Evolutionary conservation across 805 yeast species (phyloP), one percentile per base, ranked within the genome.

Genomic region (Saccharomycopsis sp.): DNA sequence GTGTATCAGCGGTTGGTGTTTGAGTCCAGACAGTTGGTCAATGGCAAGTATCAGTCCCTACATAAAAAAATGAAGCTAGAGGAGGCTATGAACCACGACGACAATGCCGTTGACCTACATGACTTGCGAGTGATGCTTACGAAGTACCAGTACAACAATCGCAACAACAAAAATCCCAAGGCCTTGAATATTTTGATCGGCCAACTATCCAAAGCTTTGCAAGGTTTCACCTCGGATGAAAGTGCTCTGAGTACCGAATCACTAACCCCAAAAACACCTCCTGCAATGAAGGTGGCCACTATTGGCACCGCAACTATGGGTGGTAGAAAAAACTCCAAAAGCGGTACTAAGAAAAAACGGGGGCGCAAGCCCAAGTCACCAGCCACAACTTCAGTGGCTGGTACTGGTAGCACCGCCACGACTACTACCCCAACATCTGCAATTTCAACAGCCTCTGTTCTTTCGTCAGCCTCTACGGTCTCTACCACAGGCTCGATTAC

Each of bases 181-280:
- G 37, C 37, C 12, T 29, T 29, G 37, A 12, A 29, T 29, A 12
- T 7, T 12, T 29, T 29, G 37, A 29, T 29, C 12, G 12, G 12
- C 37, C 37, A 7, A 12, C 37, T 29, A 29, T 29, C 37, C 5
- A 29, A 12, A 29, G 12, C 12, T 7, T 29, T 29, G 12, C 37
- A 7, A 12, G 37, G 37, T 12, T 29, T 12, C 12, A 29, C 37
- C 12, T 5, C 12, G 5, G 37, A 29, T 29, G 37, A 29, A 12
- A 29, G 37, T 44, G 18, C 21, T 44, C 48, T 44, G 48, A 44
- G 48, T 18, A 20, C 16, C 16, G 48, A 20, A n/a, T 44, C 48
- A 44, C 16, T 44, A 44, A 44, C 48, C 12, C 48, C 48, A 44
- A 44, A 44, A 20, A 44, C 48, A 12, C 48, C 48, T 18, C 48